These are phyloP conservation scores for Escovopsis weberi DNA, from an alignment of 2,329 filamentous ascomycete species.

Conservation along the genomic window DNA sequence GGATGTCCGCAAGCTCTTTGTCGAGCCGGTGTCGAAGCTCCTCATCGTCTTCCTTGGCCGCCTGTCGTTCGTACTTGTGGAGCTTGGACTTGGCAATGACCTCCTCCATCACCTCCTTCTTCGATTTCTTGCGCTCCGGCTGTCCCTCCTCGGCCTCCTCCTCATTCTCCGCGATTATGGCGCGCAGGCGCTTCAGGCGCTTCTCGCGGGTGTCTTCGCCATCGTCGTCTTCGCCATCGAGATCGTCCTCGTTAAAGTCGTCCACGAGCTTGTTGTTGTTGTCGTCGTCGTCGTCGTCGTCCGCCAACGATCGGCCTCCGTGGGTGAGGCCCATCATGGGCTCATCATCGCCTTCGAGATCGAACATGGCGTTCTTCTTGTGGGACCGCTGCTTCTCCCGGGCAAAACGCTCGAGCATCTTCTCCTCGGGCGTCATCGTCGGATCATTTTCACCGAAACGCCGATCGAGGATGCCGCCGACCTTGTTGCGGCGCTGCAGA, in stretches of 20 bases:
- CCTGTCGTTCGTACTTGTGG: constrained; percentile 88
- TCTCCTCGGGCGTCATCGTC: constrained; percentile 83
- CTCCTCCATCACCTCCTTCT: constrained; percentile 96
- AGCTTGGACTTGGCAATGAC: constrained; percentile 94
- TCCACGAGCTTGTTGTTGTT: constrained; percentile 44
- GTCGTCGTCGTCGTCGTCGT: constrained; percentile 40
- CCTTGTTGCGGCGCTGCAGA: constrained; percentile 77
- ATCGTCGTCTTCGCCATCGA: constrained; percentile 44
- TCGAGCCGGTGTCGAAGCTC: constrained; percentile 75
- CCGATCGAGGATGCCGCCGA: constrained; percentile 81
- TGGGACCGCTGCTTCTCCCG: constrained; percentile 68
- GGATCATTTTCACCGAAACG: constrained; percentile 94
- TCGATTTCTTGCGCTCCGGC: constrained; percentile 81
- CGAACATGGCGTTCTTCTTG: constrained; percentile 70
- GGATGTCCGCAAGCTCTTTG: constrained; percentile 64
- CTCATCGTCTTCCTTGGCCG: constrained; percentile 83
- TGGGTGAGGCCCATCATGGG: constrained; percentile 63
- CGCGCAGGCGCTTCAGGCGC: constrained; percentile 41
- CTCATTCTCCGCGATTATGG: constrained; percentile 27
- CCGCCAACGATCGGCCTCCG: constrained; percentile 57
- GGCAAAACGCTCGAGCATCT: constrained; percentile 81
- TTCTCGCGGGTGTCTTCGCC: constrained; percentile 39
- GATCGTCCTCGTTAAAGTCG: constrained; percentile 68
- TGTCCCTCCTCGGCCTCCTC: constrained; percentile 37
- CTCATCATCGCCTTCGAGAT: constrained; percentile 60